Percentiles rank a stretch among this genome's conserved stretches.
These are phyloP conservation scores for Wickerhamiella azyma DNA, from an alignment of 805 yeast genomes.

Conservation along the genomic window DNA sequence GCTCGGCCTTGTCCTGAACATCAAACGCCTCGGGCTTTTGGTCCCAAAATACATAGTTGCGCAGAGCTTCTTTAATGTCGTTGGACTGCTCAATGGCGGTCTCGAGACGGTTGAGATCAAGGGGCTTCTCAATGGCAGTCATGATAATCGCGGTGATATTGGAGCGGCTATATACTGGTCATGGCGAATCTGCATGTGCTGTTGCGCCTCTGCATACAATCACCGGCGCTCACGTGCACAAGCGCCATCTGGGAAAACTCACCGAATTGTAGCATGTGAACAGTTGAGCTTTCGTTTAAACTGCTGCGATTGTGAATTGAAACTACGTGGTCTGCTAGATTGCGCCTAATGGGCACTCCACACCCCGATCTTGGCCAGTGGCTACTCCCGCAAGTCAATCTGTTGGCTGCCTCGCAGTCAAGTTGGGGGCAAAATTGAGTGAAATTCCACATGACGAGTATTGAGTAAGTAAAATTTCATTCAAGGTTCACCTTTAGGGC, in stretches of 20 bases:
- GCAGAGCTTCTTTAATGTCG: background rate
- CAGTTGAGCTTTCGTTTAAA: too few relatives aligned
- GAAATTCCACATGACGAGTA: too few relatives aligned
- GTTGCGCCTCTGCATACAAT: background rate
- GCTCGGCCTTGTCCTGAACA: constrained; percentile 11
- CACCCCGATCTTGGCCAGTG: too few relatives aligned
- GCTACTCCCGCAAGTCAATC: too few relatives aligned
- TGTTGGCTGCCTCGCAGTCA: too few relatives aligned
- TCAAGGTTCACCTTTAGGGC: too few relatives aligned
- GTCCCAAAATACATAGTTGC: constrained; percentile 12
- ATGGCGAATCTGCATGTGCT: background rate
- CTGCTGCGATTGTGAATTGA: too few relatives aligned
- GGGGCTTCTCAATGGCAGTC: background rate
- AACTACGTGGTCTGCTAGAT: too few relatives aligned
- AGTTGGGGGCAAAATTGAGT: too few relatives aligned
- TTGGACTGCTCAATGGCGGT: background rate
- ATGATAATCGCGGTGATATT: background rate
- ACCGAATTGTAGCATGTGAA: too few relatives aligned
- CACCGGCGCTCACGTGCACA: background rate
- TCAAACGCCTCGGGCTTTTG: constrained; percentile 14
- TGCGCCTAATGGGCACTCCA: too few relatives aligned
- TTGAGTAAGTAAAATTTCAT: too few relatives aligned
- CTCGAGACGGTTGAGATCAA: background rate
- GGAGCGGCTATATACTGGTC: background rate
- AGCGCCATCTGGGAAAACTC: background rate